Percentiles rank a stretch among this genome's conserved stretches.
phyloP scores from a whole-genome alignment of 225 moss, liverwort and hornwort species.

The Rhytidiadelphus loreus region DNA sequence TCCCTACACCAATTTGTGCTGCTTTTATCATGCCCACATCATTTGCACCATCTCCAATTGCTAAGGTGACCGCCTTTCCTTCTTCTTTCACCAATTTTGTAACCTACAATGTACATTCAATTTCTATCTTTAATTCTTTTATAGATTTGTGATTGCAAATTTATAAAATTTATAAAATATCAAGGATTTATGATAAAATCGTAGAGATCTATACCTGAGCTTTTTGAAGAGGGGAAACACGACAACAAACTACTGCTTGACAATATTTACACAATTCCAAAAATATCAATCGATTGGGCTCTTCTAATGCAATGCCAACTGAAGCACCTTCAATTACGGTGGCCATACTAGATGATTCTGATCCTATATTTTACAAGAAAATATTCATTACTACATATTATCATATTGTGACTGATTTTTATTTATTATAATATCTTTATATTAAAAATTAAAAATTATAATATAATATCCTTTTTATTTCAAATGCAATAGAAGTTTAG shows the following conservation, averaged over 20 bases:
- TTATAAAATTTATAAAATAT: neutral
- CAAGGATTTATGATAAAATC: neutral
- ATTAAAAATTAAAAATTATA: too few species aligned
- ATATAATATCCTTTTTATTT: neutral
- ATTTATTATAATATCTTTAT: rapidly evolving
- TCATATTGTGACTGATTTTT: neutral
- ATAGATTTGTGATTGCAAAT: too few species aligned
- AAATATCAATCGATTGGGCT: slow-evolving; percentile 53
- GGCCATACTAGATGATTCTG: slow-evolving; percentile 67
- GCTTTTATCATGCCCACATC: slow-evolving; percentile 94
- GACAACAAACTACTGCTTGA: slow-evolving; percentile 76
- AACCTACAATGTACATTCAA: slow-evolving; percentile 13
- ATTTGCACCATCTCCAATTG: slow-evolving; percentile 95
- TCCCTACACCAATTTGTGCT: slow-evolving; percentile 92
- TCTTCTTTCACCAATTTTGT: slow-evolving; percentile 65
- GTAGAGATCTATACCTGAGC: slow-evolving; percentile 35
- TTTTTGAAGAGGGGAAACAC: slow-evolving; percentile 91
- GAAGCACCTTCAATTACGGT: slow-evolving; percentile 76
- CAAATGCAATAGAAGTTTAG: neutral
- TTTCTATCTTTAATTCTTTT: neutral
- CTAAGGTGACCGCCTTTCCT: slow-evolving; percentile 47
- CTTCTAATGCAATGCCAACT: slow-evolving; percentile 69
- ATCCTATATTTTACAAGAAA: neutral
- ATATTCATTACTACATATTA: neutral
- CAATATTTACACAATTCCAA: slow-evolving; percentile 78